A percentile compares a stretch with the other conserved stretches of the same genome.
phyloP scores from a whole-genome alignment of 2,329 filamentous ascomycete genomes.

The Monilinia polystroma region DNA sequence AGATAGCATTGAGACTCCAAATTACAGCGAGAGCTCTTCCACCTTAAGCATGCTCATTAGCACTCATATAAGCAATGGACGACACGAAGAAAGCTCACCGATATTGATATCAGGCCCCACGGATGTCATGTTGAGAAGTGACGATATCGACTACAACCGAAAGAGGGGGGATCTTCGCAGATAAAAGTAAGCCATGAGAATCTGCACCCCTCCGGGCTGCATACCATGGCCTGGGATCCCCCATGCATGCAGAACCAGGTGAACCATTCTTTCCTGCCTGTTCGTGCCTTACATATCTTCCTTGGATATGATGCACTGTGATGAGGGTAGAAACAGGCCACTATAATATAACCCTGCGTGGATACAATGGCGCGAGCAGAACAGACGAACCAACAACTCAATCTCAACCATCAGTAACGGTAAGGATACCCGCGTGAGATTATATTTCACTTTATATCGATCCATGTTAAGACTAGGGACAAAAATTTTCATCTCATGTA shows the following conservation, averaged over 20 bases:
- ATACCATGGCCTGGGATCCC: neutral
- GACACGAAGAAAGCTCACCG: neutral
- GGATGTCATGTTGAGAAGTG: neutral
- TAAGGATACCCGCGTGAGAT: neutral
- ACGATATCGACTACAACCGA: neutral
- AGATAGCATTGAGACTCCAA: slow-evolving; percentile 25
- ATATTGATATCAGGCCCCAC: slow-evolving; percentile 18
- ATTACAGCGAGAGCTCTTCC: slow-evolving; percentile 22
- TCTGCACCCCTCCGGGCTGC: neutral
- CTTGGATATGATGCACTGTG: neutral
- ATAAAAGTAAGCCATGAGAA: slow-evolving; percentile 1
- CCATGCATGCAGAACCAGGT: neutral
- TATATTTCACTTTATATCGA: neutral
- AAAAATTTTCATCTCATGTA: neutral
- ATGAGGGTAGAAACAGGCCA: neutral
- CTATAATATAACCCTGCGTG: neutral
- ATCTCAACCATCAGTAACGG: neutral
- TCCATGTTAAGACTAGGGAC: slow-evolving; percentile 1
- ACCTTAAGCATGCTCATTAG: neutral
- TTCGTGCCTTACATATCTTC: neutral
- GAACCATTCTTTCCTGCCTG: neutral
- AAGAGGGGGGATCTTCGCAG: neutral
- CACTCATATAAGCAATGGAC: neutral
- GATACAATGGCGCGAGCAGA: neutral
- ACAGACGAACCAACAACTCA: neutral